Evolutionary conservation across 169 alveolate genomes (phyloP).

Genomic region (Prorocentrum cordatum): DNA sequence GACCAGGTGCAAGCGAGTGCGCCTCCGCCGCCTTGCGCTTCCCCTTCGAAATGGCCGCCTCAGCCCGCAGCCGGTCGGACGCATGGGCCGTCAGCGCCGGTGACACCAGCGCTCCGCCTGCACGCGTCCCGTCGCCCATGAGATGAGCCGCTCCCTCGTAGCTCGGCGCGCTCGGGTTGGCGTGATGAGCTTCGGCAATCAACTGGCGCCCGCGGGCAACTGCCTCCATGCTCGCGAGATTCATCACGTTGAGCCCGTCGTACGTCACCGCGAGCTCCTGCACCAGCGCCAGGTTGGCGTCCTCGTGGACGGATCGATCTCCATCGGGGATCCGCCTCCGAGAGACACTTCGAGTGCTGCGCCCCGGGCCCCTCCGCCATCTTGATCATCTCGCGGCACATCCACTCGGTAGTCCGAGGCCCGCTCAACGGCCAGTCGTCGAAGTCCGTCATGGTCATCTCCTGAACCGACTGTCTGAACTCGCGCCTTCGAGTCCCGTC

Average conservation of each 20-base stretch:
- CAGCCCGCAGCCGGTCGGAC: background rate
- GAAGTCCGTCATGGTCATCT: background rate
- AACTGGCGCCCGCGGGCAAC: background rate
- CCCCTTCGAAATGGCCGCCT: background rate
- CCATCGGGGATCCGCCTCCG: background rate
- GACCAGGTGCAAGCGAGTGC: background rate
- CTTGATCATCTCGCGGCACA: background rate
- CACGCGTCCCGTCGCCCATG: background rate
- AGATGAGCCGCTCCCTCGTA: constrained; percentile 6
- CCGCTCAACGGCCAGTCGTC: background rate
- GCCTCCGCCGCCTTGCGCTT: background rate
- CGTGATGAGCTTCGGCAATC: background rate
- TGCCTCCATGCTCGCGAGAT: constrained; percentile 3
- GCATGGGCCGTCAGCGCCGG: background rate
- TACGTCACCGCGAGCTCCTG: background rate
- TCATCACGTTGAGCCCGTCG: background rate
- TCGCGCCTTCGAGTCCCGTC: background rate
- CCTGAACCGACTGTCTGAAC: background rate
- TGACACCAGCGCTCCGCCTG: background rate
- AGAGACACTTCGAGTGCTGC: constrained; percentile 1
- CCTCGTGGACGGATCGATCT: background rate
- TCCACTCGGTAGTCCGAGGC: background rate
- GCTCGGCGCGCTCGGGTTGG: background rate
- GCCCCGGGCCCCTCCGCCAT: background rate
- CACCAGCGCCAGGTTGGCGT: background rate